A percentile compares a stretch with the other conserved stretches of the same genome.
Evolutionary conservation across 2,329 filamentous ascomycete genomes (phyloP).

Genomic region (Dothistroma pini): DNA sequence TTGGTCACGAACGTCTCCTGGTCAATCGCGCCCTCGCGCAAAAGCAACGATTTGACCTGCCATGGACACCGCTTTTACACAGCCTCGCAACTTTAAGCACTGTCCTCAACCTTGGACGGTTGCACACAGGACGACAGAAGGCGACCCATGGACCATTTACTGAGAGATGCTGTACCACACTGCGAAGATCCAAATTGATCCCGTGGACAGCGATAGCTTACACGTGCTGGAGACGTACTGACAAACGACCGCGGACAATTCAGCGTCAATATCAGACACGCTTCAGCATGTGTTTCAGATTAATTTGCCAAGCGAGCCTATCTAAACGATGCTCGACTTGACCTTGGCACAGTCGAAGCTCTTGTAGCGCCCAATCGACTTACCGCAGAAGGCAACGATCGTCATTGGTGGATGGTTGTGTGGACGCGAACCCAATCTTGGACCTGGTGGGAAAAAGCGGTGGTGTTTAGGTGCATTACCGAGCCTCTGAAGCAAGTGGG

Average conservation of each 20-base stretch:
- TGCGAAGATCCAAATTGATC: not conserved
- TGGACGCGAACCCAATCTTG: not conserved
- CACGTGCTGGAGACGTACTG: not conserved
- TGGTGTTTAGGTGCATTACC: not conserved
- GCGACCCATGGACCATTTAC: not conserved
- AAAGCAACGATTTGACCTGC: not conserved
- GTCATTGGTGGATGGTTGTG: slow-evolving; percentile 1
- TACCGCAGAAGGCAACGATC: slow-evolving; percentile 8
- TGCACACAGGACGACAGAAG: not conserved
- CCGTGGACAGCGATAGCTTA: not conserved
- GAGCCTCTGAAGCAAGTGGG: not conserved
- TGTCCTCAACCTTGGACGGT: not conserved
- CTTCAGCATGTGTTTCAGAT: slow-evolving; percentile 17
- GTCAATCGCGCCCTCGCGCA: no score
- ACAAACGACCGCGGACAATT: slow-evolving; percentile 3
- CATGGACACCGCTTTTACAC: not conserved
- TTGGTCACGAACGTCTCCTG: no score
- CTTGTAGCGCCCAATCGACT: not conserved
- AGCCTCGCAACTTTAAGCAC: not conserved
- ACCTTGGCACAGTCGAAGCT: slow-evolving; percentile 11
- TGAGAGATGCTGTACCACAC: slow-evolving; percentile 6
- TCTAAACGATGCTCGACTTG: slow-evolving; percentile 15
- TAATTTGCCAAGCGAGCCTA: slow-evolving; percentile 17
- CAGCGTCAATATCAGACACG: slow-evolving; percentile 7
- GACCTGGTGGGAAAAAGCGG: not conserved